phyloP scores from a whole-genome alignment of 2,329 filamentous ascomycete species.

The Apiospora pterosperma region DNA sequence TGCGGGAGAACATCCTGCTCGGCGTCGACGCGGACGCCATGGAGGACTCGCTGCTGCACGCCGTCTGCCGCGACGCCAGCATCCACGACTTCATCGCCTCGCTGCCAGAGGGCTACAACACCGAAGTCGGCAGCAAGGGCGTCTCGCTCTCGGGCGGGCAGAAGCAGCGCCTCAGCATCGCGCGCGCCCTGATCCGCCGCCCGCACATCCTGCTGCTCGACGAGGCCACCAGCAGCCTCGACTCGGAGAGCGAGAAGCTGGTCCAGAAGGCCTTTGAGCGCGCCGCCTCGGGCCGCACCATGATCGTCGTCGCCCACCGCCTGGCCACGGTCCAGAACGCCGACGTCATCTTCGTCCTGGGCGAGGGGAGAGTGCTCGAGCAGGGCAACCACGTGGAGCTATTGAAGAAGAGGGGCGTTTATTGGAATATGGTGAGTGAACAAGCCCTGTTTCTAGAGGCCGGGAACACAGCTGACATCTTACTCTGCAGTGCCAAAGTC shows the following conservation, averaged over 20 bases:
- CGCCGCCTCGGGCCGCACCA: conserved; percentile 58
- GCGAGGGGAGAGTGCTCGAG: conserved; percentile 57
- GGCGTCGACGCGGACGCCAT: conserved; percentile 55
- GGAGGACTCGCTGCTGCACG: conserved; percentile 47
- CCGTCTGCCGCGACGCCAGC: conserved; percentile 58
- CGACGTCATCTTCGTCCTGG: conserved; percentile 76
- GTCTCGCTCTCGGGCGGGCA: conserved; percentile 68
- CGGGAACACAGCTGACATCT: not conserved
- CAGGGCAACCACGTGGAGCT: conserved; percentile 51
- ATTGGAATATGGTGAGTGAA: conserved; percentile 52
- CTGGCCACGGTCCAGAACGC: conserved; percentile 76
- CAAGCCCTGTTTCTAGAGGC: not conserved
- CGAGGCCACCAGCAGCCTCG: conserved; percentile 69
- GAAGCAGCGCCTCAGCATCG: conserved; percentile 68
- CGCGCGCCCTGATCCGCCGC: conserved; percentile 63
- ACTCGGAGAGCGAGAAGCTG: conserved; percentile 54
- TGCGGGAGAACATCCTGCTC: conserved; percentile 64
- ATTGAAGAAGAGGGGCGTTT: conserved; percentile 48
- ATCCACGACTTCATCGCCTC: conserved; percentile 74
- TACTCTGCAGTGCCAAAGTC: conserved; percentile 50
- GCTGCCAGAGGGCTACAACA: conserved; percentile 87
- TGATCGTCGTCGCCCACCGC: conserved; percentile 74
- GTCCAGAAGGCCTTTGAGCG: conserved; percentile 66
- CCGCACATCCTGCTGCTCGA: conserved; percentile 67
- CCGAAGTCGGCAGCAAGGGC: conserved; percentile 73